Percentiles rank a stretch among this genome's conserved stretches.
Evolutionary conservation across 208 protist genomes (phyloP).

Genomic region (Tritrichomonas foetus): DNA sequence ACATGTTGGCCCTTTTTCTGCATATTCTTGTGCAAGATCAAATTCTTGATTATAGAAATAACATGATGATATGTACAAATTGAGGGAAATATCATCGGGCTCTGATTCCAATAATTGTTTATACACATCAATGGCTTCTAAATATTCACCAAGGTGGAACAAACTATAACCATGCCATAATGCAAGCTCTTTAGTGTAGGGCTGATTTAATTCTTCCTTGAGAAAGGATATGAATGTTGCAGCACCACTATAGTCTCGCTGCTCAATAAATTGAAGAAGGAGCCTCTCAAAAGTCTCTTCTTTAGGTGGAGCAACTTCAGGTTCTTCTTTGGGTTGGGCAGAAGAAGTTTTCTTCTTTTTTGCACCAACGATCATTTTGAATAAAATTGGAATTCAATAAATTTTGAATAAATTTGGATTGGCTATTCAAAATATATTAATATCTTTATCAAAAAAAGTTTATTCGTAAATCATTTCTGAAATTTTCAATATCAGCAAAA

Average conservation of each 20-base stretch:
- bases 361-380: conserved; percentile 22
- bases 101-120: background rate
- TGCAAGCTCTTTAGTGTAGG: background rate
- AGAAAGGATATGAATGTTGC: conserved; percentile 11
- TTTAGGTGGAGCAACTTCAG: background rate
- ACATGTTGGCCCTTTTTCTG: background rate
- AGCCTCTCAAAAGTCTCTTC: background rate
- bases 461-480: no score
- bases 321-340: background rate
- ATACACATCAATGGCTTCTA: background rate
- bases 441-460: no score
- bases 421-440: background rate
- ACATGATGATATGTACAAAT: background rate
- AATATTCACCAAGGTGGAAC: background rate
- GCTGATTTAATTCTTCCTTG: background rate
- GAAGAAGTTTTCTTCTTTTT: background rate
- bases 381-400: no score
- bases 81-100: background rate
- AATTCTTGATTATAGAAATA: background rate
- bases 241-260: background rate
- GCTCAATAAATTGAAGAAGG: background rate
- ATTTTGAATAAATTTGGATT: background rate
- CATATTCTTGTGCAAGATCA: background rate
- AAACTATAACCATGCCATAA: conserved; percentile 14
- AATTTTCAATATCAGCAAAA: no score